phyloP scores from a whole-genome alignment of 768 basidiomycete species.

The Heimioporus sp. region DNA sequence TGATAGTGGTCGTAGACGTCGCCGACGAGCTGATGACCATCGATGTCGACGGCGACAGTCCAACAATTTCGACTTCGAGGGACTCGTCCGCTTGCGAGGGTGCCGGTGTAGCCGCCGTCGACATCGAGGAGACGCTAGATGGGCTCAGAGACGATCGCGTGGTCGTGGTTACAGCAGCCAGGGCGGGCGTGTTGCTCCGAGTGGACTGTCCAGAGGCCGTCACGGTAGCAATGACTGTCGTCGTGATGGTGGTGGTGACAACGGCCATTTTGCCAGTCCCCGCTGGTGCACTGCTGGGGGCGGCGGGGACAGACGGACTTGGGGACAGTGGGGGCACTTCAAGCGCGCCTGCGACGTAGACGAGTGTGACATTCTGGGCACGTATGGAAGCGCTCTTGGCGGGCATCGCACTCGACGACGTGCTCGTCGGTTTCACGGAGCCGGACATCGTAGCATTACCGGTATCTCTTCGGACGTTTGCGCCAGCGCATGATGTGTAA shows the following conservation, averaged over 20 bases:
- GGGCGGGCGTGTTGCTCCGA: slow-evolving; percentile 5
- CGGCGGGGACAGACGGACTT: neutral
- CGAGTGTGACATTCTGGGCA: slow-evolving; percentile 45
- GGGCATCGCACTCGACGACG: slow-evolving; percentile 15
- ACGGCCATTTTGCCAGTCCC: neutral
- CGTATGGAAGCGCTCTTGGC: slow-evolving; percentile 9
- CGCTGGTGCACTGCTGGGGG: neutral
- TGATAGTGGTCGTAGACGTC: neutral
- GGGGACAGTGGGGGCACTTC: slow-evolving; percentile 21
- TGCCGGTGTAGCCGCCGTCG: neutral
- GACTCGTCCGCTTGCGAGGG: slow-evolving; percentile 9
- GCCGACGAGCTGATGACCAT: neutral
- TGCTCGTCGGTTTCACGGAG: slow-evolving; percentile 12
- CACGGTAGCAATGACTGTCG: slow-evolving; percentile 16
- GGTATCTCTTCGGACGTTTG: slow-evolving; percentile 14
- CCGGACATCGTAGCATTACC: slow-evolving; percentile 5
- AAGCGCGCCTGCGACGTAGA: slow-evolving; percentile 44
- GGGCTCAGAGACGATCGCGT: slow-evolving; percentile 3
- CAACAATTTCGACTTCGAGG: slow-evolving; percentile 22
- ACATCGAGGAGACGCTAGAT: neutral
- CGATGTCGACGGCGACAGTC: neutral
- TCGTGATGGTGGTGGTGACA: slow-evolving; percentile 28
- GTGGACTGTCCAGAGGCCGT: slow-evolving; percentile 4
- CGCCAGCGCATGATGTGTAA: slow-evolving; percentile 1
- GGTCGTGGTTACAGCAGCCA: slow-evolving; percentile 10